Base-by-base conservation (phyloP, 2,329 filamentous ascomycete genomes). In the Elsinoe fawcettii region DNA sequence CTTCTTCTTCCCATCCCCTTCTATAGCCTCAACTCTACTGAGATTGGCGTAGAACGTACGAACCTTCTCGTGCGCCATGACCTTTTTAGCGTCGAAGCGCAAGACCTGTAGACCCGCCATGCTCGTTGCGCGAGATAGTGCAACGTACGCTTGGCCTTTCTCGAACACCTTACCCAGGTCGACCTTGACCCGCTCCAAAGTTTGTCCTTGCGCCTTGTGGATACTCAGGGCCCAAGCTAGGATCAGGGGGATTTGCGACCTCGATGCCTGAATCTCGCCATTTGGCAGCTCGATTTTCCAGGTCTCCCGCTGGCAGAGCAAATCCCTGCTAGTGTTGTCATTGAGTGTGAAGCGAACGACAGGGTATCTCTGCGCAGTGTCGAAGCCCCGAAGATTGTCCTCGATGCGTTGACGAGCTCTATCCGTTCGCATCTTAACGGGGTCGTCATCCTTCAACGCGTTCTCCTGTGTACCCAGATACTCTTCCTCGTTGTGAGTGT, bases 281-380 rank as follows among this genome's bases (percentile, higher is more conserved):
- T 88, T 96, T 1, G 93, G 93, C n/a, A 95, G 79, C 68, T 99
- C 95, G 23, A 96, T 88, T 71, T 96, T 99, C 93, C 93, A 99
- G 34, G 87, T 82, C 69, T 97, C 93, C 9, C 86, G 87, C 61
- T 88, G 82, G 70, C 90, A 92, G 7, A 97, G 82, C 53, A 97
- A 79, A 59, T 85, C 81, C 58, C 90, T 80, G 43, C 82, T 80
- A 0, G 83, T 86, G 32, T 91, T 91, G 66, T 96, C 90, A 1
- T 85, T 81, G 25, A 89, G 80, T 36, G 83, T 79, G 69, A 99
- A 99, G 58, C 86, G 83, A 3, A 99, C 91, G 7, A 96, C 75
- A 0, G 93, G 93, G 71, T 83, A 97, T 64, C 85, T 79, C 54
- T 78, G 77, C 20, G 76, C 70, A 49, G 77, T 76, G 51, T 73